Evolutionary conservation across 192 early-diverging fungal genomes (phyloP).

Genomic region (Backusella luteola): DNA sequence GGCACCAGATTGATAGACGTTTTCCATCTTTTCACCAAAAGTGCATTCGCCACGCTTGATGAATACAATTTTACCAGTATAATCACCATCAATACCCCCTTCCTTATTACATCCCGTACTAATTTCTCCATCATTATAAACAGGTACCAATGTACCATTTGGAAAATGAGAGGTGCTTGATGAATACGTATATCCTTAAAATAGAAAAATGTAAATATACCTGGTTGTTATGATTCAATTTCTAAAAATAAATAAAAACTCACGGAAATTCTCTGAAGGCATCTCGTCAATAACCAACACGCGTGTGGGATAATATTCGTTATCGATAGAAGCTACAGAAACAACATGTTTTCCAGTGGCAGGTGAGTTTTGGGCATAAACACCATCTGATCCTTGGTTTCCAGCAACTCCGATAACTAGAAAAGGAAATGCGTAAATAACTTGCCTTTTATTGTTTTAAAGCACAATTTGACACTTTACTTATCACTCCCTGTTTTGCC

Average conservation of each 20-base stretch:
- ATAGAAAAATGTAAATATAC: background rate
- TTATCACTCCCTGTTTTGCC: conserved; percentile 21
- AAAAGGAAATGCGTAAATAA: background rate
- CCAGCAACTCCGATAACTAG: conserved; percentile 60
- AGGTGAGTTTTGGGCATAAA: conserved; percentile 56
- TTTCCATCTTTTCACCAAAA: conserved; percentile 56
- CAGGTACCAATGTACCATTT: conserved; percentile 19
- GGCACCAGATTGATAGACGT: conserved; percentile 57
- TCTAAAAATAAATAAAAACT: conserved; percentile 16
- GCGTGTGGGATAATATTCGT: conserved; percentile 31
- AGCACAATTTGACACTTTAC: conserved; percentile 15
- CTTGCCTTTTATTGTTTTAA: background rate
- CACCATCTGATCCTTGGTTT: conserved; percentile 63
- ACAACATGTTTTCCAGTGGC: conserved; percentile 55
- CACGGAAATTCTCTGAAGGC: conserved; percentile 11
- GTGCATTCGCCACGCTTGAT: conserved; percentile 66
- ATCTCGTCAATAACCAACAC: conserved; percentile 27
- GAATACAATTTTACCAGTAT: conserved; percentile 54
- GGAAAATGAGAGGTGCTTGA: background rate
- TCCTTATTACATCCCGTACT: conserved; percentile 10
- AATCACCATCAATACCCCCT: conserved; percentile 46
- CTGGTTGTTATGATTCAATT: background rate
- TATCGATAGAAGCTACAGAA: conserved; percentile 57
- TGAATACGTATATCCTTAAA: background rate
- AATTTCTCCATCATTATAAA: background rate